phyloP scores from a whole-genome alignment of 2,329 filamentous ascomycete species.

The Teratosphaeria destructans region DNA sequence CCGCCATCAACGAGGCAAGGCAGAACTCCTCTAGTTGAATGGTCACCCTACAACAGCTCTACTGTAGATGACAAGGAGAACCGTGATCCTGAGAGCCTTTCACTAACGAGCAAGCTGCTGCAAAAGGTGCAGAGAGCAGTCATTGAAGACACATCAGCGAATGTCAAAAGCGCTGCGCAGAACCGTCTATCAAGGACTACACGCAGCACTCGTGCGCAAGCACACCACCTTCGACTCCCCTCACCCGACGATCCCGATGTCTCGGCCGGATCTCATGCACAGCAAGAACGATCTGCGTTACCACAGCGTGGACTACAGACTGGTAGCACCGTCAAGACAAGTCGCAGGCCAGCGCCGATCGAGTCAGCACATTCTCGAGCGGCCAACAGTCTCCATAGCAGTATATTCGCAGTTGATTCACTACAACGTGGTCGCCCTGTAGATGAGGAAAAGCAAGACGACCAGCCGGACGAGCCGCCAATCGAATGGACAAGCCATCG shows the following conservation, averaged over 20 bases:
- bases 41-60: background rate
- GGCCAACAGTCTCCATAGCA: too few relatives aligned
- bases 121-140: conserved; percentile 5
- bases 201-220: background rate
- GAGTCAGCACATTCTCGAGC: background rate
- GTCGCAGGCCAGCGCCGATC: background rate
- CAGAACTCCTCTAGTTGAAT: background rate
- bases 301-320: background rate
- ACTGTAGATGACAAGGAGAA: conserved; percentile 9
- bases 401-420: too few relatives aligned
- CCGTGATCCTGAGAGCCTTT: conserved; percentile 6
- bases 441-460: conserved; percentile 9
- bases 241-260: background rate
- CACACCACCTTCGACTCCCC: background rate
- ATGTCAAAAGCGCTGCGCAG: background rate
- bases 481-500: background rate
- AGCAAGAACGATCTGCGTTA: background rate
- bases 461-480: background rate
- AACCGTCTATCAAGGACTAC: background rate
- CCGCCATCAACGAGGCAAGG: background rate
- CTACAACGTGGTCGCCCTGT: background rate
- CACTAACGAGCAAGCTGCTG: conserved; percentile 13
- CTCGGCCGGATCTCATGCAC: background rate
- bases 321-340: background rate
- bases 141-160: background rate